These are phyloP conservation scores for Rhodotorula sp. DNA, from an alignment of 1,284 basidiomycete genomes.

Conservation along the genomic window DNA sequence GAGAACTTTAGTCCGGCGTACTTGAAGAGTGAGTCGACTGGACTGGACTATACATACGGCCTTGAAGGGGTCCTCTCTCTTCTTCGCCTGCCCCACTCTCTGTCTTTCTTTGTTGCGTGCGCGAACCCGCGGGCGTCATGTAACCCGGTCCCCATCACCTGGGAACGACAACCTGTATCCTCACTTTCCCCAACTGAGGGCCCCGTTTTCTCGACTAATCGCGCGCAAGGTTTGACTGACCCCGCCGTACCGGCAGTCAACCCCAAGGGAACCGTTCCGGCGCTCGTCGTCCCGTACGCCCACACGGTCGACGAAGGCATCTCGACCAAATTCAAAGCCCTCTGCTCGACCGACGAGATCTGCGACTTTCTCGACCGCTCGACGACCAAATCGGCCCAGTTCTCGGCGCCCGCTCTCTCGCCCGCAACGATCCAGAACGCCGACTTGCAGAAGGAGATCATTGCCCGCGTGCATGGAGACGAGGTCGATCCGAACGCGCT, in stretches of 20 bases:
- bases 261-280: constrained; percentile 27
- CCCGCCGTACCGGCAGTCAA: constrained; percentile 25
- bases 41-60: too few relatives aligned
- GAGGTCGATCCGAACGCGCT: constrained; percentile 42
- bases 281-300: constrained; percentile 42
- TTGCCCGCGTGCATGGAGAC: constrained; percentile 37
- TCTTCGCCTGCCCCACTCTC: too few relatives aligned
- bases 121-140: too few relatives aligned
- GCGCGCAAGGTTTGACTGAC: too few relatives aligned
- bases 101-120: too few relatives aligned
- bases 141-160: too few relatives aligned
- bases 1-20: constrained; percentile 54
- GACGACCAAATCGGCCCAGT: constrained; percentile 18
- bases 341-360: constrained; percentile 29
- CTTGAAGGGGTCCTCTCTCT: neutral
- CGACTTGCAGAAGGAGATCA: constrained; percentile 28
- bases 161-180: too few relatives aligned
- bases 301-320: constrained; percentile 39
- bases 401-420: constrained; percentile 36
- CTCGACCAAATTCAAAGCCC: constrained; percentile 42
- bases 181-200: too few relatives aligned
- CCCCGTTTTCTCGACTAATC: too few relatives aligned
- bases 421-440: constrained; percentile 40
- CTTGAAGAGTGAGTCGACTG: constrained; percentile 47
- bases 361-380: constrained; percentile 41